A percentile compares a stretch with the other conserved stretches of the same genome.
phyloP scores from a whole-genome alignment of 805 yeast genomes.

The Lipomyces kockii region DNA sequence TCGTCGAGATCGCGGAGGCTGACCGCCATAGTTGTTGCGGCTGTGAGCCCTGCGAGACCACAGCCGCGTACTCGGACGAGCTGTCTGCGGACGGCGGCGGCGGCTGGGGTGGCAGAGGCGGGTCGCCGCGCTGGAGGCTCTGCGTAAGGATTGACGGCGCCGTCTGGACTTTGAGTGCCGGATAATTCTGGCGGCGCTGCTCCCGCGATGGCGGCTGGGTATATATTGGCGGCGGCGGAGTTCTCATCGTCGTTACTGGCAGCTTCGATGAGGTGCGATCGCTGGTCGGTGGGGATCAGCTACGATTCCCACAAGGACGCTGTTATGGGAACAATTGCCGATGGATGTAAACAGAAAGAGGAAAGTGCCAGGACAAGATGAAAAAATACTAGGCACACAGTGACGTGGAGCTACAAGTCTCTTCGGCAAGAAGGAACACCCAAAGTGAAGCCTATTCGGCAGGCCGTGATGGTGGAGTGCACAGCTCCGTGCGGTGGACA shows the following conservation, averaged over 20 bases:
- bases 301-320: too few relatives aligned
- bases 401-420: too few relatives aligned
- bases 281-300: too few relatives aligned
- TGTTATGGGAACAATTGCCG: too few relatives aligned
- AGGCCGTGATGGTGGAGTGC: too few relatives aligned
- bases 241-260: not conserved
- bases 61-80: conserved; percentile 2
- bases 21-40: conserved; percentile 11
- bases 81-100: conserved; percentile 2
- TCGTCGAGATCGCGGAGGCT: conserved; percentile 5
- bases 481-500: too few relatives aligned
- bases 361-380: too few relatives aligned
- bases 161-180: conserved; percentile 16
- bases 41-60: not conserved
- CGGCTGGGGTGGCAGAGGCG: conserved; percentile 8
- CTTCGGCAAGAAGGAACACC: too few relatives aligned
- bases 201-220: not conserved
- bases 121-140: conserved; percentile 10
- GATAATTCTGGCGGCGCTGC: conserved; percentile 15
- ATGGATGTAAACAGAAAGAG: too few relatives aligned
- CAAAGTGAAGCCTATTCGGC: too few relatives aligned
- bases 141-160: not conserved
- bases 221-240: not conserved
- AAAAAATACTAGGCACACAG: too few relatives aligned
- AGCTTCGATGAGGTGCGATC: not conserved